Percentiles rank a stretch among this genome's conserved stretches.
Conservation (phyloP, 2,329 filamentous ascomycete species). For the Aspergillus sclerotialis region DNA sequence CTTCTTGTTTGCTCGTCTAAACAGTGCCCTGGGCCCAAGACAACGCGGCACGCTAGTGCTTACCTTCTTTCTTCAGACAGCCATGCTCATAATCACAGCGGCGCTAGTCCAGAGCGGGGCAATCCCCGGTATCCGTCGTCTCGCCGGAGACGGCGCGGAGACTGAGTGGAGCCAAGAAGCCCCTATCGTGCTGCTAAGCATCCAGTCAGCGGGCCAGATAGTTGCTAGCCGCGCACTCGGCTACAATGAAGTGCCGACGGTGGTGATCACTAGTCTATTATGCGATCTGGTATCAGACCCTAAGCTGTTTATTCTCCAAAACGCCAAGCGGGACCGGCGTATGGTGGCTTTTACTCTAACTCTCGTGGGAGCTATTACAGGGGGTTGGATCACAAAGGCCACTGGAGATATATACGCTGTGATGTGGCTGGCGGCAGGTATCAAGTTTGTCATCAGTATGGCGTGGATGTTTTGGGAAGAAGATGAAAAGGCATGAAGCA, state of each 20-base stretch:
- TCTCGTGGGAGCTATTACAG: constrained; percentile 19
- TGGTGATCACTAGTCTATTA: constrained; percentile 26
- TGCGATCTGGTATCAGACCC: constrained; percentile 25
- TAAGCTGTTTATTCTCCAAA: constrained; percentile 18
- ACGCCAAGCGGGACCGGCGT: constrained; percentile 21
- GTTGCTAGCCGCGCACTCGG: constrained; percentile 20
- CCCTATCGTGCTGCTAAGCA: constrained; percentile 23
- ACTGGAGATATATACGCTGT: constrained; percentile 15
- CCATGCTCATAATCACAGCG: constrained; percentile 20
- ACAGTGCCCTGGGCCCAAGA: constrained; percentile 16
- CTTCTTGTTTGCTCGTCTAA: constrained; percentile 32
- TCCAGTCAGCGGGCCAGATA: constrained; percentile 27
- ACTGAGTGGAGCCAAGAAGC: constrained; percentile 17
- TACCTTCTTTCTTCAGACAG: constrained; percentile 22
- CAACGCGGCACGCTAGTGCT: constrained; percentile 17
- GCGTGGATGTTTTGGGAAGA: constrained; percentile 17
- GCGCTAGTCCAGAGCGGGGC: constrained; percentile 18
- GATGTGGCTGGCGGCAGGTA: constrained; percentile 18
- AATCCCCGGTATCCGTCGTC: constrained; percentile 12
- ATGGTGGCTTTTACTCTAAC: constrained; percentile 20
- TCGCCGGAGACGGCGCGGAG: not conserved
- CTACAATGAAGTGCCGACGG: constrained; percentile 25
- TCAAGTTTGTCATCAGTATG: constrained; percentile 14
- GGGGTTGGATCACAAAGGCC: constrained; percentile 22
- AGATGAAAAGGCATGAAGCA: too few species aligned